phyloP scores from a whole-genome alignment of 257 asterid species.

The Nicotiana attenuata region DNA sequence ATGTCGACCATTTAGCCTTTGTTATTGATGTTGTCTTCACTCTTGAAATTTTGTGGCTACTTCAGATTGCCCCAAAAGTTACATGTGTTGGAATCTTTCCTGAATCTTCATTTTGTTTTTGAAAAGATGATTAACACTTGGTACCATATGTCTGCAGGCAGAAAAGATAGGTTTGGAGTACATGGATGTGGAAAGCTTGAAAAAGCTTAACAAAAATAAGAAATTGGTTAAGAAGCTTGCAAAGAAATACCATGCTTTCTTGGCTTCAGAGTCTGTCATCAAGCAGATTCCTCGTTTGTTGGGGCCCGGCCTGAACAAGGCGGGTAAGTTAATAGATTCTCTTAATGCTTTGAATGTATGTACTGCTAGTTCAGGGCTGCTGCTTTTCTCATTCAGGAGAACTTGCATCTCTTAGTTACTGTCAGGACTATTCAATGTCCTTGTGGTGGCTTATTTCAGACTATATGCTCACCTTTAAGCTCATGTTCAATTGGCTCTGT shows the following conservation, averaged over 20 bases:
- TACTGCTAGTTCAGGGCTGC: not conserved
- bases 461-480: not conserved
- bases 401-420: not conserved
- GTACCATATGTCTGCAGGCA: constrained; percentile 28
- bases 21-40: not conserved
- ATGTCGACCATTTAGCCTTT: not conserved
- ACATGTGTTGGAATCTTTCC: not conserved
- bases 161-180: constrained; percentile 50
- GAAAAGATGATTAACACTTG: not conserved
- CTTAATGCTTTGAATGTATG: not conserved
- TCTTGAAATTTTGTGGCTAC: not conserved
- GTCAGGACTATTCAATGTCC: not conserved
- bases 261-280: constrained; percentile 12
- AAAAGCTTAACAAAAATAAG: constrained; percentile 55
- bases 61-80: not conserved
- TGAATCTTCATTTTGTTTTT: not conserved
- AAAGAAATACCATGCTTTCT: constrained; percentile 25
- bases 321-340: not conserved
- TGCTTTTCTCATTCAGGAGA: not conserved
- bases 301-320: constrained; percentile 23
- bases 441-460: not conserved
- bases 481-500: not conserved
- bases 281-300: constrained; percentile 13
- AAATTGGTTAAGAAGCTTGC: constrained; percentile 62
- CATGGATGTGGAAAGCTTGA: constrained; percentile 60